Percentiles rank a stretch among this genome's conserved stretches.
These are phyloP conservation scores for Alternaria panax DNA, from an alignment of 2,329 filamentous ascomycete genomes.

Conservation along the genomic window DNA sequence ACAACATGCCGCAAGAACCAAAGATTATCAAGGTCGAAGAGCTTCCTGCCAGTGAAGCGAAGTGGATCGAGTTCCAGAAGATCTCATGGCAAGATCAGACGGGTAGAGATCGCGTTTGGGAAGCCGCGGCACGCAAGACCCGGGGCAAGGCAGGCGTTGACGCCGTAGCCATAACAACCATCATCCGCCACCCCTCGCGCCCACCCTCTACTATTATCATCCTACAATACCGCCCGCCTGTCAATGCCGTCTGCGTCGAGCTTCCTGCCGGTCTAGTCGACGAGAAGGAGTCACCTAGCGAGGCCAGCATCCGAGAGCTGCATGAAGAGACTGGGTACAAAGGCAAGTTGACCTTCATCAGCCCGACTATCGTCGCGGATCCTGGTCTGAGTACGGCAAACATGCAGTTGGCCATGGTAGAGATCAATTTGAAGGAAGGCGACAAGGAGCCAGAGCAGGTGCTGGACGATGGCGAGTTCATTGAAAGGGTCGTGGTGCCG, in stretches of 20 bases:
- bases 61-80: conserved; percentile 65
- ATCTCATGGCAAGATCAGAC: conserved; percentile 60
- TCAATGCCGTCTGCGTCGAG: conserved; percentile 66
- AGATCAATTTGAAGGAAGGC: conserved; percentile 61
- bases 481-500: conserved; percentile 66
- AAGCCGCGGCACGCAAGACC: conserved; percentile 60
- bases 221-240: conserved; percentile 67
- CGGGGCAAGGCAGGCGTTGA: conserved; percentile 65
- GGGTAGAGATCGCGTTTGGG: conserved; percentile 58
- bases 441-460: conserved; percentile 63
- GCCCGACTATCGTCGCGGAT: conserved; percentile 72
- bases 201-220: conserved; percentile 63
- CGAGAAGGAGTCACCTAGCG: conserved; percentile 62
- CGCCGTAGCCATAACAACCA: conserved; percentile 66
- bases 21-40: conserved; percentile 53
- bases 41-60: conserved; percentile 60
- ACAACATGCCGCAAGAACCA: conserved; percentile 44
- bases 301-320: conserved; percentile 65
- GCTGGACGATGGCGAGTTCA: conserved; percentile 68
- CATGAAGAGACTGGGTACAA: conserved; percentile 70
- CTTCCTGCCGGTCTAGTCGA: conserved; percentile 68
- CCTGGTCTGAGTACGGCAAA: conserved; percentile 68
- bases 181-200: conserved; percentile 57
- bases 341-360: conserved; percentile 60
- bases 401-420: conserved; percentile 68